Evolutionary conservation across 169 alveolate species (phyloP), one percentile per base, ranked within the genome.

Genomic region (Plasmodium vinckei): DNA sequence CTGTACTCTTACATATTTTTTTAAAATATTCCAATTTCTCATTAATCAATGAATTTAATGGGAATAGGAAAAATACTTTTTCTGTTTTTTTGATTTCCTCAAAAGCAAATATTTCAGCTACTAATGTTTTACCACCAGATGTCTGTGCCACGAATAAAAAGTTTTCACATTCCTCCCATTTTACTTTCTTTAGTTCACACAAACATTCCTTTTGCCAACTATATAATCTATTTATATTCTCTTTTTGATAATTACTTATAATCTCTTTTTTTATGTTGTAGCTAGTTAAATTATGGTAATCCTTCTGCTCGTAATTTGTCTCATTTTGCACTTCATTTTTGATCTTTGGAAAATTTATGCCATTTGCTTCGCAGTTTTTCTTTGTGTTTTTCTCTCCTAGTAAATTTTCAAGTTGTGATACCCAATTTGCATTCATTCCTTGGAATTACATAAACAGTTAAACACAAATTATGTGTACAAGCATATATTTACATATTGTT

Each of bases 131-230:
- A 0, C 89, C 89, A 3, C 89, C 89, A 10, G 89, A 79, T 1
- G 89, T 79, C 33, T 79, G 89, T 5, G 89, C 89, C 1, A 79
- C 89, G 65, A 19, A 79, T 5, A 79, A 13, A 59, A 79, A 79
- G 10, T 69, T 53, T 68, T 79, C 89, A 15, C 89, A 65, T 21
- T 65, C 46, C 2, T 79, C 72, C 89, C 89, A 79, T 5, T 42
- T 17, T 27, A 79, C 89, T 47, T 9, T 67, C 56, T 65, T 79
- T 57, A 79, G 47, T 23, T 33, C 21, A 12, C 13, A 65, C 68
- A 79, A 56, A 39, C 89, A 79, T 67, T 79, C 89, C 15, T n/a
- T 71, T 59, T 79, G 89, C 89, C 89, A 79, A 4, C 63, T 33
- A 25, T 79, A 79, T 51, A 79, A 56, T 27, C 68, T 72, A 42